These are phyloP conservation scores for Bipolaris victoriae DNA, from an alignment of 2,329 filamentous ascomycete genomes.

Conservation along the genomic window DNA sequence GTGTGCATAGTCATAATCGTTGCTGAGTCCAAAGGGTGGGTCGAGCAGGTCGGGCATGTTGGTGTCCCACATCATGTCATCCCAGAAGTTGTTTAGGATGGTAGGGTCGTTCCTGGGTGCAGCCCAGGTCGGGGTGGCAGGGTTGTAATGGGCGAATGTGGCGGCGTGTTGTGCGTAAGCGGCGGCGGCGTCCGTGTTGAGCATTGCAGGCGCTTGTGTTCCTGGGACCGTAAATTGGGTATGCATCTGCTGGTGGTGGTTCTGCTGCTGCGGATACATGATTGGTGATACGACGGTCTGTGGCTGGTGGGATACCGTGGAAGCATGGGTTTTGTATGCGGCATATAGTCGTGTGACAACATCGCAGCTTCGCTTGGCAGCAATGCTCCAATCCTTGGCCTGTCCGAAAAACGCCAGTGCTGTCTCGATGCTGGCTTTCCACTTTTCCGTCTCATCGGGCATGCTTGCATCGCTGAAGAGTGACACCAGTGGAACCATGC, in stretches of 20 bases:
- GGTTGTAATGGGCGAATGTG: constrained; percentile 31
- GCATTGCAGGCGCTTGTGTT: constrained; percentile 19
- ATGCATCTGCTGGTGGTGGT: constrained; percentile 14
- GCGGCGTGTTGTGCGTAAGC: constrained; percentile 6
- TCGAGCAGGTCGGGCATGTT: constrained; percentile 48
- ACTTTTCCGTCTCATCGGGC: constrained; percentile 50
- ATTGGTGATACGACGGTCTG: constrained; percentile 23
- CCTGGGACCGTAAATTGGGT: constrained; percentile 21
- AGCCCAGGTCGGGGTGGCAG: constrained; percentile 34
- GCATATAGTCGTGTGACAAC: constrained; percentile 52
- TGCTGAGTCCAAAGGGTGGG: constrained; percentile 41
- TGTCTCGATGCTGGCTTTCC: constrained; percentile 51
- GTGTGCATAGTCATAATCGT: constrained; percentile 45
- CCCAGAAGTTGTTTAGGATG: constrained; percentile 48
- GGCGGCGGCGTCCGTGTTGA: constrained; percentile 18
- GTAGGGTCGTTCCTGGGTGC: constrained; percentile 34
- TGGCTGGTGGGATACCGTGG: constrained; percentile 19
- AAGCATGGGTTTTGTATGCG: constrained; percentile 45
- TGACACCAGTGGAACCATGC: constrained; percentile 77
- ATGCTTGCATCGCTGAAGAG: constrained; percentile 69
- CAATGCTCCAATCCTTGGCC: constrained; percentile 53
- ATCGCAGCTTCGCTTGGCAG: constrained; percentile 52
- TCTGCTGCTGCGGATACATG: constrained; percentile 10
- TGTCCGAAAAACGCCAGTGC: constrained; percentile 53
- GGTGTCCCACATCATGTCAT: constrained; percentile 53